Conservation (phyloP, 164 flowering plant species). For the Akebia trifoliata region DNA sequence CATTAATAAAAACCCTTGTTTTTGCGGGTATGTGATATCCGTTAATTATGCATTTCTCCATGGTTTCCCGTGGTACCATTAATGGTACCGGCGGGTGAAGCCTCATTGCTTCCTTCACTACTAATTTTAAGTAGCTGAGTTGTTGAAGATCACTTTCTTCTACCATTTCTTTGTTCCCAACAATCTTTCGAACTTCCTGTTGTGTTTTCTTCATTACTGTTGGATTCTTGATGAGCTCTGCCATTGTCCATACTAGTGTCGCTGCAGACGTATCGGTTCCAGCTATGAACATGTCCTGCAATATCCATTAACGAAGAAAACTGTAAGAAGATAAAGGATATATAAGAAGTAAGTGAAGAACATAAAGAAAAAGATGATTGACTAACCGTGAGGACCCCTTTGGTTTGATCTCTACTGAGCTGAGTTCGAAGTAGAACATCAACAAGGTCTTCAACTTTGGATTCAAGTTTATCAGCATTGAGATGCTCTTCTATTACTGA, state of each 20-base stretch:
- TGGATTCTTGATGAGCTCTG: constrained; percentile 35
- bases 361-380: not conserved
- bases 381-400: constrained; percentile 30
- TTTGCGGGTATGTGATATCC: too few relatives aligned
- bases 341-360: not conserved
- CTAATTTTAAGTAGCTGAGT: constrained; percentile 27
- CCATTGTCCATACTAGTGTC: constrained; percentile 33
- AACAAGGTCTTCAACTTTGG: constrained; percentile 27
- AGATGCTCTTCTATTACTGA: constrained; percentile 30
- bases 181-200: constrained; percentile 17
- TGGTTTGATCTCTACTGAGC: constrained; percentile 23
- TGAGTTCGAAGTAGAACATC: constrained; percentile 33
- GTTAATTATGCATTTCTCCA: too few relatives aligned
- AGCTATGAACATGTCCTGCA: constrained; percentile 34
- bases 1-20: too few relatives aligned
- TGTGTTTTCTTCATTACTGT: constrained; percentile 24
- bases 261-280: constrained; percentile 30
- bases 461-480: constrained; percentile 4
- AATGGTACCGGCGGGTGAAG: too few relatives aligned
- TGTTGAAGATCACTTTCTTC: constrained; percentile 21
- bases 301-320: not conserved
- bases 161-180: constrained; percentile 11
- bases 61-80: too few relatives aligned
- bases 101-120: too few relatives aligned
- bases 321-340: not conserved